Conservation (phyloP, 2,329 filamentous ascomycete species). For the Penicillium sp. region DNA sequence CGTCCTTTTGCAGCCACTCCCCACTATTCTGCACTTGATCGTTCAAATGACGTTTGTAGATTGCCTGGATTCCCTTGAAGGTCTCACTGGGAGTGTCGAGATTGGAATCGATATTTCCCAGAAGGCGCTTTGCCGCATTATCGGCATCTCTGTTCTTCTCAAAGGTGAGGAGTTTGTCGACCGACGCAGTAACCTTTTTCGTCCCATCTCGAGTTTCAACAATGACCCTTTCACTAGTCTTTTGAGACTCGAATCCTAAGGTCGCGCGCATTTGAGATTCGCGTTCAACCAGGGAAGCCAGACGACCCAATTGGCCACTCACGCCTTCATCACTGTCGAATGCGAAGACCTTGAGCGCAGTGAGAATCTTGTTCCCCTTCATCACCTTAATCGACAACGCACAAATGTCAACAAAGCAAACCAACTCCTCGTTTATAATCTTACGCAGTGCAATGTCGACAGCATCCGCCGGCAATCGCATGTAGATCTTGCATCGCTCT, state of each 20-base stretch:
- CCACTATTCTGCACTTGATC: conserved; percentile 16
- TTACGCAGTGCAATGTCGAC: conserved; percentile 29
- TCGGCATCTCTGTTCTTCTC: conserved; percentile 20
- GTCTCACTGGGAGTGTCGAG: conserved; percentile 18
- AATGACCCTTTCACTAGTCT: conserved; percentile 26
- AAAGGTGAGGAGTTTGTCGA: conserved; percentile 18
- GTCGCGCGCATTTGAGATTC: conserved; percentile 33
- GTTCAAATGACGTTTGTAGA: conserved; percentile 4
- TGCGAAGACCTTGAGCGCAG: conserved; percentile 31
- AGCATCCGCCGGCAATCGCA: conserved; percentile 24
- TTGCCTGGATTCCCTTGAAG: conserved; percentile 4
- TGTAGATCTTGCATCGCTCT: conserved; percentile 32
- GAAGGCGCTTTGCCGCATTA: conserved; percentile 6
- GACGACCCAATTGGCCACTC: conserved; percentile 24
- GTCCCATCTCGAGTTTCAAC: conserved; percentile 17
- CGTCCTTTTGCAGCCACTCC: background rate
- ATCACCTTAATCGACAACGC: conserved; percentile 30
- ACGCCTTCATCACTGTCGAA: conserved; percentile 36
- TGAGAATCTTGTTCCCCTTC: conserved; percentile 28
- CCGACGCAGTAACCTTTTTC: conserved; percentile 15
- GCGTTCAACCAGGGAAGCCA: conserved; percentile 30
- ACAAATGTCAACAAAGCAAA: conserved; percentile 33
- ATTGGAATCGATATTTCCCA: conserved; percentile 14
- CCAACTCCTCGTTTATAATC: conserved; percentile 31
- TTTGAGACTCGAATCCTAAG: conserved; percentile 30